Conservation (phyloP, 768 basidiomycete genomes). For the Rhizopogon sp. region DNA sequence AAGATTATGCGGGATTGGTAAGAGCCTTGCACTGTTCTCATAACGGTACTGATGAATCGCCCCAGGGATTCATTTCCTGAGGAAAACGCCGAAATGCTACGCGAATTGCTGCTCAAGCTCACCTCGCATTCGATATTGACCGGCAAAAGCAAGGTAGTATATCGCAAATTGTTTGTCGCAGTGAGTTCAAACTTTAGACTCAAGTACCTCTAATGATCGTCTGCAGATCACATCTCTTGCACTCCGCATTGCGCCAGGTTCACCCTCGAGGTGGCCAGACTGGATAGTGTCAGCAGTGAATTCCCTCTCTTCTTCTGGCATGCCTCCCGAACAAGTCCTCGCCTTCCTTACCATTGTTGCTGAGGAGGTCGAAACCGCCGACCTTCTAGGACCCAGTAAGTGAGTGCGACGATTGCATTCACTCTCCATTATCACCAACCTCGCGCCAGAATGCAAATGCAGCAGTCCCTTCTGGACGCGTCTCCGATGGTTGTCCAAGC, state of each 20-base stretch:
- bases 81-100: conserved; percentile 52
- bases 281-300: conserved; percentile 70
- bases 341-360: conserved; percentile 82
- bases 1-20: conserved; percentile 94
- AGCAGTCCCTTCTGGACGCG: conserved; percentile 61
- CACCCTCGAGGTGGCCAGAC: conserved; percentile 61
- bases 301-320: conserved; percentile 55
- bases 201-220: conserved; percentile 3
- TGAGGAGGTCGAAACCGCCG: conserved; percentile 75
- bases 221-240: conserved; percentile 64
- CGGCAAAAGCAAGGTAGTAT: conserved; percentile 61
- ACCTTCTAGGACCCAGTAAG: conserved; percentile 70
- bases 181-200: conserved; percentile 37
- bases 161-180: conserved; percentile 84
- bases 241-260: conserved; percentile 58
- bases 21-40: conserved; percentile 13
- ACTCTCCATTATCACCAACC: conserved; percentile 5
- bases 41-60: conserved; percentile 2
- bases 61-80: conserved; percentile 70
- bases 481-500: conserved; percentile 68
- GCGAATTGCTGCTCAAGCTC: conserved; percentile 64
- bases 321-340: conserved; percentile 54
- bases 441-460: conserved; percentile 50
- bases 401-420: conserved; percentile 31
- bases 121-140: conserved; percentile 60